These are phyloP conservation scores for Castanea sativa DNA, from an alignment of 306 rosid genomes.

Conservation along the genomic window DNA sequence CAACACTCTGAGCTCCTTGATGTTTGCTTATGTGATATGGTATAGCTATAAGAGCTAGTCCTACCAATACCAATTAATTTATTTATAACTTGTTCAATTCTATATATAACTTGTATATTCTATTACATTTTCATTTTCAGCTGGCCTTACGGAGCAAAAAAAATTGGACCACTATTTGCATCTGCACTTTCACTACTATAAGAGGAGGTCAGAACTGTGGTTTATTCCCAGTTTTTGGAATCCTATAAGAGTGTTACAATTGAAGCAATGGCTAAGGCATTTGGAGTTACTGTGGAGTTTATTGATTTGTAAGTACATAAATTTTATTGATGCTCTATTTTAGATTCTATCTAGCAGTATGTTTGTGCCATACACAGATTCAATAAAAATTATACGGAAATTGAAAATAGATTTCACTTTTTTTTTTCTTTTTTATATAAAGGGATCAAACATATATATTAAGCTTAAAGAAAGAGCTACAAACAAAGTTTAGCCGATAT, in stretches of 20 bases:
- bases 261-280: conserved; percentile 96
- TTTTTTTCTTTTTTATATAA: too few relatives aligned
- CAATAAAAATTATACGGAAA: too few relatives aligned
- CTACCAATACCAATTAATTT: neutral
- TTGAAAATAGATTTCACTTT: too few relatives aligned
- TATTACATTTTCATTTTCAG: conserved; percentile 33
- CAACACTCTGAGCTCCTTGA: neutral
- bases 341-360: too few relatives aligned
- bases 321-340: neutral
- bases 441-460: too few relatives aligned
- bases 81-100: conserved; percentile 4
- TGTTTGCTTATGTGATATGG: neutral
- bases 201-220: conserved; percentile 92
- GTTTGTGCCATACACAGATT: too few relatives aligned
- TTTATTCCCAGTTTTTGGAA: conserved; percentile 92
- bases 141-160: conserved; percentile 86
- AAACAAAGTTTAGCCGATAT: too few relatives aligned
- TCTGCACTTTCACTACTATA: conserved; percentile 86
- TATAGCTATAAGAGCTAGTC: neutral
- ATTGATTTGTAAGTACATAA: conserved; percentile 76
- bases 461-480: too few relatives aligned
- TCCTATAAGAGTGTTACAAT: conserved; percentile 95
- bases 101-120: neutral
- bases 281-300: conserved; percentile 89
- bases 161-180: conserved; percentile 87